Base-by-base conservation (phyloP, 2,329 filamentous ascomycete species). In the Trichoderma sp. region DNA sequence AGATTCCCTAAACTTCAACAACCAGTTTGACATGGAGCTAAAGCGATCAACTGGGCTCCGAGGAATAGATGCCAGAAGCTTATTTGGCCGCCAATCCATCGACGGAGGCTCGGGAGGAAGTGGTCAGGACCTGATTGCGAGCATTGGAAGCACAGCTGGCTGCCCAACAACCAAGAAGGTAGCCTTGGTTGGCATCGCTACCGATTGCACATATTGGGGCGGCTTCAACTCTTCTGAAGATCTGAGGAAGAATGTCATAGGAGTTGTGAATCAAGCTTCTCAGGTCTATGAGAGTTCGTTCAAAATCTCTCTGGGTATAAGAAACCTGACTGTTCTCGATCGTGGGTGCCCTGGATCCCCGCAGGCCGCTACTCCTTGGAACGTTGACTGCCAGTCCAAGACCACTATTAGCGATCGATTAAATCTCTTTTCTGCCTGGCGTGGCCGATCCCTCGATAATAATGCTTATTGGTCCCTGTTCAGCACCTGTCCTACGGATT, bases 391-490 rank as follows among this genome's bases (percentile, higher is more conserved):
- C 80, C 86, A 84, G 69, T 78, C 82, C 70, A 83, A 84, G 37
- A 81, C 85, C 43, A 85, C 88, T 33, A 93, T 99, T 71, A 89
- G 89, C 57, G 85, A 90, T 72, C 92, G 96, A 0, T 83, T 99
- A 63, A 96, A 94, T 79, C 83, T 92, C 27, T 98, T 99, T 79
- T 97, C 94, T 1, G 81, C 85, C 59, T 99, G 96, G 96, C 89
- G 96, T 72, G 93, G 94, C 16, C 83, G 88, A 58, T 89, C 89
- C 72, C 80, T 84, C 4, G 96, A 99, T 79, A 85, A 81, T 63
- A 97, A 97, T 79, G 94, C 94, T 19, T 97, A 96, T 81, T 99
- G 95, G 95, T 97, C 92, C 3, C 84, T 97, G 35, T 84, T 97
- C 76, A 94, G 89, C 66, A 93, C 88, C 19, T 97, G 94, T 79